These are phyloP conservation scores for Hortaea sp. DNA, from an alignment of 2,329 filamentous ascomycete genomes.

Conservation along the genomic window DNA sequence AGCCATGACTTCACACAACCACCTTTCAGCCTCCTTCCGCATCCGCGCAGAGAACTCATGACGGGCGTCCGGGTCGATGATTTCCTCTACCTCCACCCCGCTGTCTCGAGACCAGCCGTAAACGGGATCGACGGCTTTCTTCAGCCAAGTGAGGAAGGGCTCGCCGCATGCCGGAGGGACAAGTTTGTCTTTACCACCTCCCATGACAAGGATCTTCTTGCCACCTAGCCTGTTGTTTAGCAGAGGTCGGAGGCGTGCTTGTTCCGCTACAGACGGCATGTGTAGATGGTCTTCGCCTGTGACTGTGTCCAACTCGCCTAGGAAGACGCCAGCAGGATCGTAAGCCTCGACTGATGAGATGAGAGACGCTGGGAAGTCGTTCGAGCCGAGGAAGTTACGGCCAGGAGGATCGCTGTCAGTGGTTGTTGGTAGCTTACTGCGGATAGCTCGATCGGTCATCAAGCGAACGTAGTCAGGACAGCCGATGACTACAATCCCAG, in stretches of 20 bases:
- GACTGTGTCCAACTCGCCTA: slow-evolving; percentile 33
- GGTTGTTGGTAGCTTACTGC: slow-evolving; percentile 51
- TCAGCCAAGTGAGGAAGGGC: slow-evolving; percentile 54
- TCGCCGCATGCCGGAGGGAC: slow-evolving; percentile 57
- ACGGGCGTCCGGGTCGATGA: slow-evolving; percentile 57
- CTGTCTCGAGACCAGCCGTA: slow-evolving; percentile 46
- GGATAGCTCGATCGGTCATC: slow-evolving; percentile 66
- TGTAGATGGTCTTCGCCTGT: slow-evolving; percentile 21
- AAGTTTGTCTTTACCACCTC: slow-evolving; percentile 58
- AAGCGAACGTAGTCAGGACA: slow-evolving; percentile 80
- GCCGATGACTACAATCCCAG: slow-evolving; percentile 71
- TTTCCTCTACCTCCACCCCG: slow-evolving; percentile 50
- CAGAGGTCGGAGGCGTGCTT: slow-evolving; percentile 31
- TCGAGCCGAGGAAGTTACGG: slow-evolving; percentile 60
- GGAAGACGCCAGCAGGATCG: slow-evolving; percentile 68
- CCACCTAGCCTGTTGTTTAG: slow-evolving; percentile 32
- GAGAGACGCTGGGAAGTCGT: slow-evolving; percentile 64
- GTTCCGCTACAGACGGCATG: slow-evolving; percentile 32
- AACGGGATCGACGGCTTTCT: slow-evolving; percentile 35
- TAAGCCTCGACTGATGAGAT: slow-evolving; percentile 51
- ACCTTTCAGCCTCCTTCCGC: slow-evolving; percentile 55
- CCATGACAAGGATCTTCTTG: slow-evolving; percentile 56
- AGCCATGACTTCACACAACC: slow-evolving; percentile 42
- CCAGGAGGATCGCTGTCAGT: slow-evolving; percentile 49
- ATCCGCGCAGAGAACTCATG: slow-evolving; percentile 61